Evolutionary conservation across 1,284 basidiomycete species (phyloP), one percentile per base, ranked within the genome.

Genomic region (Naganishia albida): DNA sequence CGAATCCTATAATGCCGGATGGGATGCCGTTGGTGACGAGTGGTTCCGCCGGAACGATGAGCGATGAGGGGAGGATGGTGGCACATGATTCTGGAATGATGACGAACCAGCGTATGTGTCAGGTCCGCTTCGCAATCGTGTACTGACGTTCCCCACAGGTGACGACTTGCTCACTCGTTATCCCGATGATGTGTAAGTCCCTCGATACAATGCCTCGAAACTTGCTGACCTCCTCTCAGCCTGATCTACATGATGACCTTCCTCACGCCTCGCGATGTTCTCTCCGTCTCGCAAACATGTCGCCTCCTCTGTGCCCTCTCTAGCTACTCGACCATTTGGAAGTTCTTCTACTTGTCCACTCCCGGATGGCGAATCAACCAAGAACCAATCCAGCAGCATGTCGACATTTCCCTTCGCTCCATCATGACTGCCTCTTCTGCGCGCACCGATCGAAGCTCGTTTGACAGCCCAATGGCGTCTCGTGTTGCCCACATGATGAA

Each of bases 241-340:
- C 25, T 60, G 34, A 60, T 60, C 46, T 60, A 60, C 46, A 60
- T 60, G 57, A 60, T 60, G 57, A 60, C 57, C 20, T 60, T 60
- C 26, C 48, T 60, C 20, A 23, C 20, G 25, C 46, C 46, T n/a
- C 30, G 28, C 26, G 57, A 60, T 23, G 30, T 49, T 2, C 30
- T 60, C 20, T 30, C 57, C 20, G 15, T 60, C 15, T 60, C 57
- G 7, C 34, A 49, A 15, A 60, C 57, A 13, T 60, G 57, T 26
- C 57, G 57, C n/a, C 44, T 60, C 16, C 46, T 60, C 20, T 50
- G 46, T 18, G 46, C 57, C 3, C 57, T 60, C 23, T 39, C 57
- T 39, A 60, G 57, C 48, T 60, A 48, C 26, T 54, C 60, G 28
- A 43, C 50, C 10, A 63, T 63, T n/a, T 63, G 60, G 60, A 63